These are phyloP conservation scores for Phylloporus sp. DNA, from an alignment of 768 basidiomycete species.

Conservation along the genomic window DNA sequence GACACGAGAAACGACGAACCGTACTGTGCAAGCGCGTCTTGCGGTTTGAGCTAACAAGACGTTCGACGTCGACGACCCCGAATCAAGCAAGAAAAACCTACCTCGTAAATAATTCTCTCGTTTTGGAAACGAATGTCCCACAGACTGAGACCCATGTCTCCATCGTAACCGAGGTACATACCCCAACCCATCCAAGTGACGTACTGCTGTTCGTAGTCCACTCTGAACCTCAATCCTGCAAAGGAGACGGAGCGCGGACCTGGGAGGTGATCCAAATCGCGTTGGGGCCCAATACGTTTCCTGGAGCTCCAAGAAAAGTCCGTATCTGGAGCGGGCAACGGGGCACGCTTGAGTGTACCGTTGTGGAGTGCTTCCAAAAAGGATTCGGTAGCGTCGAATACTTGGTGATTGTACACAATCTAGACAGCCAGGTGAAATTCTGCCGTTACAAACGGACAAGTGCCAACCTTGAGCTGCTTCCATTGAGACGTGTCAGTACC, in stretches of 20 bases:
- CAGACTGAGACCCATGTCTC: constrained; percentile 61
- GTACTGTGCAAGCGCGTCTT: constrained; percentile 61
- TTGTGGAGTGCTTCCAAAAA: constrained; percentile 52
- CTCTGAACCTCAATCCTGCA: constrained; percentile 52
- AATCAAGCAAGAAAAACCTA: constrained; percentile 10
- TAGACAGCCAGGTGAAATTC: constrained; percentile 15
- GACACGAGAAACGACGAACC: constrained; percentile 28
- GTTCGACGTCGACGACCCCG: neutral
- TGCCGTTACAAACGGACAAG: neutral
- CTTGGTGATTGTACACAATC: constrained; percentile 57
- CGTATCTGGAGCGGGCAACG: constrained; percentile 24
- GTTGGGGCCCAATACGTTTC: constrained; percentile 33
- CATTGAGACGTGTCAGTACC: constrained; percentile 49
- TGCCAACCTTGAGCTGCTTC: constrained; percentile 46
- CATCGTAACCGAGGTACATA: constrained; percentile 55
- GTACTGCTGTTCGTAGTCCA: constrained; percentile 47
- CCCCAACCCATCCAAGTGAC: constrained; percentile 70
- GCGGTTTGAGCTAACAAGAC: constrained; percentile 43
- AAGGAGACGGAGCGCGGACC: constrained; percentile 62
- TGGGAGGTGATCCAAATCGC: constrained; percentile 60
- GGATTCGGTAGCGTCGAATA: constrained; percentile 43
- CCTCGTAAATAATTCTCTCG: constrained; percentile 61
- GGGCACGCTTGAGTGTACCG: constrained; percentile 44
- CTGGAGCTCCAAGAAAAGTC: constrained; percentile 45
- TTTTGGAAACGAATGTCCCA: constrained; percentile 56